Evolutionary conservation across 805 yeast species (phyloP), one percentile per base, ranked within the genome.

Genomic region (Wickerhamiella allomyrinae): DNA sequence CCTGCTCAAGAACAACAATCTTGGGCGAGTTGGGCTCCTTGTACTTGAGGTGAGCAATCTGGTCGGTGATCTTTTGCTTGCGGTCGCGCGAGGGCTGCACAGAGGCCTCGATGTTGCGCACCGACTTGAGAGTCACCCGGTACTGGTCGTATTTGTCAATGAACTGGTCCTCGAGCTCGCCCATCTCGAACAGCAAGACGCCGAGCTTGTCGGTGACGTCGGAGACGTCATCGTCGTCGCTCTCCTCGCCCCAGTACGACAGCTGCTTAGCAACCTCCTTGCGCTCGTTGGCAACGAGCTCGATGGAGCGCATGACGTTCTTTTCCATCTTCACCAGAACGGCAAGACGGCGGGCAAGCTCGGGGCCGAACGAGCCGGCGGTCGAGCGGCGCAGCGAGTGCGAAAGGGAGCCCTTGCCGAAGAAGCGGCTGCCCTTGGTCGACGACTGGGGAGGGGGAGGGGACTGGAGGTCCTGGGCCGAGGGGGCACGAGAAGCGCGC

Each of bases 11-110:
- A 42, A 87, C 89, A 51, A 83, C 78, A 53, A 89, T 82, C 73
- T 89, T 89, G 63, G 95, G 93, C 42, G 95, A 85, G 68, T 82
- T 85, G 50, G 98, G 97, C 66, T 89, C 97, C 74, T 89, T 89
- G 74, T 91, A 91, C 71, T 91, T 91, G 68, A 89, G 76, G 68
- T 84, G 85, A 49, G 97, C 97, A 68, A 89, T 89, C 70, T 87
- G 87, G 66, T 89, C 95, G 52, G 97, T 86, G 64, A 89, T 83
- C 70, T 87, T 87, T 64, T 84, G 94, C 72, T 91, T 89, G 63
- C 97, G 80, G 71, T 89, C 96, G 68, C 97, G 82, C 43, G 94
- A 80, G 46, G 98, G 98, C 71, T 89, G 97, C 51, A 91, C 97
- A 43, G 94, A 82, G 49, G 89, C 86, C 73, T 89, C 98, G 58